phyloP scores from a whole-genome alignment of 441 rosid genomes.

The Aleurites moluccanus region DNA sequence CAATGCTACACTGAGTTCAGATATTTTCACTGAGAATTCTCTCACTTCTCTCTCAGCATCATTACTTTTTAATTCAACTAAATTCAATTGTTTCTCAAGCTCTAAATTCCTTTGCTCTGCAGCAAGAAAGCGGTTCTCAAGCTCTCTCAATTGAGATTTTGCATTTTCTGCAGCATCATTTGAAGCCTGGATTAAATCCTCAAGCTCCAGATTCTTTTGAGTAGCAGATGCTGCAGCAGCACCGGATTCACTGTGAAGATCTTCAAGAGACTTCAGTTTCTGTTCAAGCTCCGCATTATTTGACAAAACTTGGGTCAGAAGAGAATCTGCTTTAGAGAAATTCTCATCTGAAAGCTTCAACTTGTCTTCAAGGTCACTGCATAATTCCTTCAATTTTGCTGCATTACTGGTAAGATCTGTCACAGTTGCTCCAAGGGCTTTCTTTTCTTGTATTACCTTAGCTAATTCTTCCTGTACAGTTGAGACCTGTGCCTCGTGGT shows the following conservation, averaged over 20 bases:
- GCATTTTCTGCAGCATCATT: conserved; percentile 66
- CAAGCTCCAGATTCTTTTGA: conserved; percentile 73
- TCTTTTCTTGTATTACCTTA: conserved; percentile 46
- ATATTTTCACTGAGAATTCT: conserved; percentile 56
- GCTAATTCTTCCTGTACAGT: conserved; percentile 40
- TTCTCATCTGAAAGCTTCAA: conserved; percentile 68
- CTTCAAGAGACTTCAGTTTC: conserved; percentile 72
- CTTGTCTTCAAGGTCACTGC: conserved; percentile 62
- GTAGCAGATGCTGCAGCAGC: conserved; percentile 64
- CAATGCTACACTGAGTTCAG: conserved; percentile 53
- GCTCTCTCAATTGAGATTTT: conserved; percentile 60
- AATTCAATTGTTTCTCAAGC: conserved; percentile 71
- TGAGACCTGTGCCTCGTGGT: conserved; percentile 37
- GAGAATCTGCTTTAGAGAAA: conserved; percentile 61
- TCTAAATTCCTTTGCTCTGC: conserved; percentile 72
- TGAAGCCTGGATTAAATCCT: conserved; percentile 53
- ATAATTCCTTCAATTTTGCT: conserved; percentile 45
- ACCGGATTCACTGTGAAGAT: conserved; percentile 55
- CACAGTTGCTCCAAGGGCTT: conserved; percentile 53
- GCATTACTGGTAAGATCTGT: conserved; percentile 49
- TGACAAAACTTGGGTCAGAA: conserved; percentile 68
- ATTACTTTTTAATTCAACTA: conserved; percentile 50
- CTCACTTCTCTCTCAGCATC: conserved; percentile 65
- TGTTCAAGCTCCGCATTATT: conserved; percentile 70
- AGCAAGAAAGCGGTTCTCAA: conserved; percentile 55